Evolutionary conservation across 1,139 yeast genomes (phyloP).

Genomic region (Chernovozyma sophiae-reginae): DNA sequence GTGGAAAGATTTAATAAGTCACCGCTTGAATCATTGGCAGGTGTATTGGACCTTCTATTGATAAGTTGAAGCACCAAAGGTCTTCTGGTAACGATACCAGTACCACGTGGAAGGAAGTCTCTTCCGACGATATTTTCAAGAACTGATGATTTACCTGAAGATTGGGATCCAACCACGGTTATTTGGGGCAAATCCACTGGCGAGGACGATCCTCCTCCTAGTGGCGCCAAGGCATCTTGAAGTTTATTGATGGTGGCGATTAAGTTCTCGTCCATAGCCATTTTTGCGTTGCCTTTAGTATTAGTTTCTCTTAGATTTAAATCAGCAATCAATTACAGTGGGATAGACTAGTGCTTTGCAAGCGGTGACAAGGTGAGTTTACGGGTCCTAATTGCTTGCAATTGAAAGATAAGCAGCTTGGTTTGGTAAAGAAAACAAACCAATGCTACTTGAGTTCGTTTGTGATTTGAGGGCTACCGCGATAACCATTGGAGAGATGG

Average conservation of each 20-base stretch:
- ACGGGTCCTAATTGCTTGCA: too few species aligned
- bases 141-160: constrained; percentile 91
- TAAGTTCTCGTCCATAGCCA: constrained; percentile 78
- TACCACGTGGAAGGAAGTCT: constrained; percentile 92
- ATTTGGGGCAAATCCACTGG: constrained; percentile 94
- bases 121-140: constrained; percentile 92
- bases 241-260: constrained; percentile 89
- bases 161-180: constrained; percentile 94
- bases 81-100: constrained; percentile 93
- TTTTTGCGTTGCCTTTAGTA: too few species aligned
- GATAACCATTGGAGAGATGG: too few species aligned
- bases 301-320: too few species aligned
- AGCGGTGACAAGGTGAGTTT: too few species aligned
- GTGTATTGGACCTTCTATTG: constrained; percentile 49
- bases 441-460: too few species aligned
- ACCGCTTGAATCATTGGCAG: constrained; percentile 11
- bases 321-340: too few species aligned
- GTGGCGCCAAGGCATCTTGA: constrained; percentile 91
- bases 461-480: too few species aligned
- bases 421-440: too few species aligned
- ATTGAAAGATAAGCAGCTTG: too few species aligned
- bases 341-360: too few species aligned
- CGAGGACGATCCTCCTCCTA: constrained; percentile 81
- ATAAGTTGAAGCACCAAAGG: constrained; percentile 82
- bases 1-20: constrained; percentile 31